Percentiles rank a stretch among this genome's conserved stretches.
Conservation (phyloP, 345 rosid genomes). For the Draba incana region DNA sequence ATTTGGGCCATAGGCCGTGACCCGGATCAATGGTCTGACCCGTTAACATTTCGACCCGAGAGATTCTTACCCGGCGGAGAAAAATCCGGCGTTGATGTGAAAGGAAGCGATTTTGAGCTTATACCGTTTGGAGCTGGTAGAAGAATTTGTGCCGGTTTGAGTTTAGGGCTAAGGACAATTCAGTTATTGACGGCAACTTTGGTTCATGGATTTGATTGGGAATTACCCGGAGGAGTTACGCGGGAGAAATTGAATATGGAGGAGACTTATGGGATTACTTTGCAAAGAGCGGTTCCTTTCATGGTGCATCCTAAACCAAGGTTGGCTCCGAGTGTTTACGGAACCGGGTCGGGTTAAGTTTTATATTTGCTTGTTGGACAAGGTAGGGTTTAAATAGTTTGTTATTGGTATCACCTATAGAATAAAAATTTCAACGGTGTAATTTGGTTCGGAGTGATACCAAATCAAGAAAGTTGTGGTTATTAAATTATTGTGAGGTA, state of each 20-base stretch:
- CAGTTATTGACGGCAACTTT: slow-evolving; percentile 64
- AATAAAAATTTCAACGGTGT: slow-evolving; percentile 9
- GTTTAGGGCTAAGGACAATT: slow-evolving; percentile 73
- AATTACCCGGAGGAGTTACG: slow-evolving; percentile 51
- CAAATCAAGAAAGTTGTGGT: neutral
- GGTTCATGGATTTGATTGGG: slow-evolving; percentile 78
- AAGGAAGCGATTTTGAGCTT: slow-evolving; percentile 70
- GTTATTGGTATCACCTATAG: neutral
- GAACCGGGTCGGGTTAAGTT: slow-evolving; percentile 15
- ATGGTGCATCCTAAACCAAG: slow-evolving; percentile 67
- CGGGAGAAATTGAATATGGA: slow-evolving; percentile 71
- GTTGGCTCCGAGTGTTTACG: slow-evolving; percentile 45
- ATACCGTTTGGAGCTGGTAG: slow-evolving; percentile 91
- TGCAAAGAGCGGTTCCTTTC: slow-evolving; percentile 68
- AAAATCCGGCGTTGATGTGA: slow-evolving; percentile 58
- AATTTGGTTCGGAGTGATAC: neutral
- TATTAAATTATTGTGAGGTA: too few species aligned
- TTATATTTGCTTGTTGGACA: slow-evolving; percentile 1
- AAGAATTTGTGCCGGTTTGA: slow-evolving; percentile 82
- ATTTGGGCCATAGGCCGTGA: slow-evolving; percentile 93
- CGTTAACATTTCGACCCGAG: slow-evolving; percentile 63
- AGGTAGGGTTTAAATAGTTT: slow-evolving; percentile 17
- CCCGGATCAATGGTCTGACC: slow-evolving; percentile 69
- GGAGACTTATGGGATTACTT: slow-evolving; percentile 73
- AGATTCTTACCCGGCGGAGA: slow-evolving; percentile 80